phyloP scores from a whole-genome alignment of 495 filamentous ascomycete genomes.

The Endocarpon pusillum region DNA sequence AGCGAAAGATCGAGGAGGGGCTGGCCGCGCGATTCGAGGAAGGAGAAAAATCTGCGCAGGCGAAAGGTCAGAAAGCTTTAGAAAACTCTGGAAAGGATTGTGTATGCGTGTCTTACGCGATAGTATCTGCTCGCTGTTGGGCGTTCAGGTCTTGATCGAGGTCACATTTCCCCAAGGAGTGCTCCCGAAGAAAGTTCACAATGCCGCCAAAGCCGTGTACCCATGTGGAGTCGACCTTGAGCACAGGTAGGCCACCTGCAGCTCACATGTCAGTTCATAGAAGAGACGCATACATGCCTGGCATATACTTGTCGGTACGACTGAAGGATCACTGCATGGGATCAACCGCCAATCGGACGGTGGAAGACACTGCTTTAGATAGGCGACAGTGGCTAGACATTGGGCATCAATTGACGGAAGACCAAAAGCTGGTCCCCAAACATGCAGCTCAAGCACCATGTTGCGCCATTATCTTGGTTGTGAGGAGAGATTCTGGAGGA shows the following conservation, averaged over 20 bases:
- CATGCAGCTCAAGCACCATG: slow-evolving; percentile 67
- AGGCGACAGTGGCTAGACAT: slow-evolving; percentile 64
- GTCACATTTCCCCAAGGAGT: slow-evolving; percentile 34
- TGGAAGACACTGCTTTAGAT: slow-evolving; percentile 40
- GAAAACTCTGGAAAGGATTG: background rate
- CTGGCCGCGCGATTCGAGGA: slow-evolving; percentile 44
- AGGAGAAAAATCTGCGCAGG: slow-evolving; percentile 37
- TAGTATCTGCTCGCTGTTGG: slow-evolving; percentile 32
- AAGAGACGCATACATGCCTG: slow-evolving; percentile 5
- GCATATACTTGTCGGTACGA: slow-evolving; percentile 60
- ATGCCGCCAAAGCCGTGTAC: slow-evolving; percentile 59
- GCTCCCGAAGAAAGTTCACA: slow-evolving; percentile 45
- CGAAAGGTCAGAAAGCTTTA: too few relatives aligned
- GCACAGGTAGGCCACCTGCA: slow-evolving; percentile 56
- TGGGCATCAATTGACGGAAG: slow-evolving; percentile 83
- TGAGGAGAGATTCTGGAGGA: too few relatives aligned
- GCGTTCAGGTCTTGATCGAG: slow-evolving; percentile 32
- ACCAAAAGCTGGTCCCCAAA: slow-evolving; percentile 79
- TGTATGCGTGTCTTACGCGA: slow-evolving; percentile 26
- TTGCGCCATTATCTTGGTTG: too few relatives aligned
- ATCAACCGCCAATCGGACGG: slow-evolving; percentile 51
- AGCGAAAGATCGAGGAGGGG: slow-evolving; percentile 63
- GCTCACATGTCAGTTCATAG: background rate
- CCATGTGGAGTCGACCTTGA: slow-evolving; percentile 46
- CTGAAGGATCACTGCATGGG: slow-evolving; percentile 53